Percentiles rank a stretch among this genome's conserved stretches.
These are phyloP conservation scores for Osmozyma mogii DNA, from an alignment of 805 yeast species.

Conservation along the genomic window DNA sequence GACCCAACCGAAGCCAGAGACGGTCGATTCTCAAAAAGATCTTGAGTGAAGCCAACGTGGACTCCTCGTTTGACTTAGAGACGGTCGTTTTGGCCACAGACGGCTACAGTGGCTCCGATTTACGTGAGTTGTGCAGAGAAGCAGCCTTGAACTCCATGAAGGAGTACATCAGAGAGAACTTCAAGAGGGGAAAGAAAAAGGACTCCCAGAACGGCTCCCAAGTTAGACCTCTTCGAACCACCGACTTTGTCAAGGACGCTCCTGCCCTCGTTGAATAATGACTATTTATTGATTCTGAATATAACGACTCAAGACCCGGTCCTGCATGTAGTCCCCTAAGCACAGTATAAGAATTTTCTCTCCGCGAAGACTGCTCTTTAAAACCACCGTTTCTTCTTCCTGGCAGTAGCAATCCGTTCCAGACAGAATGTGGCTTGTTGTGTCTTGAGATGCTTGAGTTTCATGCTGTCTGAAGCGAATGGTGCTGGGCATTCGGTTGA, in stretches of 20 bases:
- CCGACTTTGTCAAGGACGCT: constrained; percentile 48
- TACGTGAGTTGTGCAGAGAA: constrained; percentile 84
- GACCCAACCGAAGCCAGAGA: constrained; percentile 67
- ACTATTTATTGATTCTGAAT: too few relatives aligned
- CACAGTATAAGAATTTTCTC: too few relatives aligned
- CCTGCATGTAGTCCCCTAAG: too few relatives aligned
- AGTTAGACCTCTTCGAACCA: constrained; percentile 56
- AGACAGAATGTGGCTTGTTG: not conserved
- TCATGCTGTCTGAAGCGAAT: not conserved
- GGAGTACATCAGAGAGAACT: constrained; percentile 66
- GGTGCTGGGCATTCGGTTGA: constrained; percentile 7
- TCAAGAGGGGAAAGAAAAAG: constrained; percentile 24
- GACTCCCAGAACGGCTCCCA: constrained; percentile 14
- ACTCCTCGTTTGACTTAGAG: constrained; percentile 50
- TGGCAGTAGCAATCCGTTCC: not conserved
- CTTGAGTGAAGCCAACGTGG: constrained; percentile 57
- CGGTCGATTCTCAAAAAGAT: constrained; percentile 61
- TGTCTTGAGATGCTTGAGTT: not conserved
- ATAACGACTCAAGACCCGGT: too few relatives aligned
- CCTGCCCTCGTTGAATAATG: constrained; percentile 9
- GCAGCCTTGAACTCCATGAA: constrained; percentile 88
- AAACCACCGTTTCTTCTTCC: not conserved
- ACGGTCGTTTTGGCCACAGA: constrained; percentile 54
- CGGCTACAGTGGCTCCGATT: constrained; percentile 81
- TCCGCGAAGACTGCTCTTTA: too few relatives aligned